A percentile compares a stretch with the other conserved stretches of the same genome.
Evolutionary conservation across 257 asterid species (phyloP).

Genomic region (Ilex asprella): DNA sequence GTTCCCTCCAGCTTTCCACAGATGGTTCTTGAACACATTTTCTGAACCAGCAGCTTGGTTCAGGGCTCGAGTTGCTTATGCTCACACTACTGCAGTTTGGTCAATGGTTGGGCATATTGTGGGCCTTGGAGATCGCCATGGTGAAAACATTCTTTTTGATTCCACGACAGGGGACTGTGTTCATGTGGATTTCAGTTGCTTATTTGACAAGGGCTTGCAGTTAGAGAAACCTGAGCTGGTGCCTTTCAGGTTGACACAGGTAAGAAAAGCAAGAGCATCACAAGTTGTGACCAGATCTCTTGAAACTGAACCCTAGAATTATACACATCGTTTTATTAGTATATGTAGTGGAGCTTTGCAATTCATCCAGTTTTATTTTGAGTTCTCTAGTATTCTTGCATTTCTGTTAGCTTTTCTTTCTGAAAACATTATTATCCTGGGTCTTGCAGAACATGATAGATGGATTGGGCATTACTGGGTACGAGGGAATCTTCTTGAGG

Average conservation of each 20-base stretch:
- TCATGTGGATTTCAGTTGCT: constrained; percentile 97
- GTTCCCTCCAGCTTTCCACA: constrained; percentile 96
- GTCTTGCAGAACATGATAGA: constrained; percentile 81
- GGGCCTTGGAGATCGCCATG: constrained; percentile 98
- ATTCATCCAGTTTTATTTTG: no score
- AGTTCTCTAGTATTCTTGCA: no score
- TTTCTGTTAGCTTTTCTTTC: no score
- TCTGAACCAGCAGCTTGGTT: constrained; percentile 99
- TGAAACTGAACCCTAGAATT: background rate
- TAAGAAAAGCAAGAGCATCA: constrained; percentile 10
- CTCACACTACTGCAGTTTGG: constrained; percentile 98
- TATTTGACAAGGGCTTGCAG: constrained; percentile 94
- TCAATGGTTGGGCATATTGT: constrained; percentile 99
- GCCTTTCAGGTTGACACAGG: constrained; percentile 98
- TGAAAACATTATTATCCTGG: background rate
- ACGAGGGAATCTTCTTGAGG: constrained; percentile 80
- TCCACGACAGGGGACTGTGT: constrained; percentile 97
- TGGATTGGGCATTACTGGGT: constrained; percentile 96
- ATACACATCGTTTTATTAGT: no score
- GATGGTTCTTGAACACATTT: constrained; percentile 89
- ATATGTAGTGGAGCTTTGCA: no score
- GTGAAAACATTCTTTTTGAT: constrained; percentile 95
- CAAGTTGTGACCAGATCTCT: background rate
- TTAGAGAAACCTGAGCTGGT: constrained; percentile 96
- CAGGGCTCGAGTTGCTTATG: constrained; percentile 89